Evolutionary conservation across 257 asterid species (phyloP), one percentile per base, ranked within the genome.

Genomic region (Capsicum chinense): DNA sequence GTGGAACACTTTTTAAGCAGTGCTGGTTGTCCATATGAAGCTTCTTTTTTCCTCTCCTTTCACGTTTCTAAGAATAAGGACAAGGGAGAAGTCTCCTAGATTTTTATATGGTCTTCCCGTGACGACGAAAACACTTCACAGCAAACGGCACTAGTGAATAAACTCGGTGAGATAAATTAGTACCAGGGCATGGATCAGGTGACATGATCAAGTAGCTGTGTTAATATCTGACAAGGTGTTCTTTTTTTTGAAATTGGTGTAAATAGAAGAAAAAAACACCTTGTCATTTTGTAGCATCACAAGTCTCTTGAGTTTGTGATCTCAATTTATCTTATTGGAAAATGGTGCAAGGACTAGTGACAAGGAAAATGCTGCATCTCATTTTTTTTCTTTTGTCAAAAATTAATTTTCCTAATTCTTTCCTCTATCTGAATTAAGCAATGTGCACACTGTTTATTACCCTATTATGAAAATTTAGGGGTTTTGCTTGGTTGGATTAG

Each of bases 401-500:
- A 11, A 21, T 64, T 64, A 64, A 64, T 64, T 64, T 64, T 33
- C 71, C 16, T 26, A 64, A 64, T 64, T 64, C 71, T 64, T 39
- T 64, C 39, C 71, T 64, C 44, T 33, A 64, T 26, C 71, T 64
- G 33, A 64, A 64, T 64, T 73, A 74, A 26, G 80, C 59, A 74
- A 50, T 42, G 56, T 8, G 14, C 56, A 9, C 44, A 26, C 9
- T 13, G 39, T 26, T 64, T 11, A 33, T 11, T 26, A 26, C 33
- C 71, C 71, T 64, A 10, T 64, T 64, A 12, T 62, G 9, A 68
- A 37, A 39, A 16, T 1, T 71, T 71, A 47, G 79, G 56, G 58
- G 11, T 47, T 71, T 47, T 71, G 58, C n/a, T 71, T 71, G 79
- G 10, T 71, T 71, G 79, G 39, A 44, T 44, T n/a, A 71, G 79